Percentiles rank a stretch among this genome's conserved stretches.
Evolutionary conservation across 2,329 filamentous ascomycete species (phyloP).

Genomic region (Trichophyton benhamiae): DNA sequence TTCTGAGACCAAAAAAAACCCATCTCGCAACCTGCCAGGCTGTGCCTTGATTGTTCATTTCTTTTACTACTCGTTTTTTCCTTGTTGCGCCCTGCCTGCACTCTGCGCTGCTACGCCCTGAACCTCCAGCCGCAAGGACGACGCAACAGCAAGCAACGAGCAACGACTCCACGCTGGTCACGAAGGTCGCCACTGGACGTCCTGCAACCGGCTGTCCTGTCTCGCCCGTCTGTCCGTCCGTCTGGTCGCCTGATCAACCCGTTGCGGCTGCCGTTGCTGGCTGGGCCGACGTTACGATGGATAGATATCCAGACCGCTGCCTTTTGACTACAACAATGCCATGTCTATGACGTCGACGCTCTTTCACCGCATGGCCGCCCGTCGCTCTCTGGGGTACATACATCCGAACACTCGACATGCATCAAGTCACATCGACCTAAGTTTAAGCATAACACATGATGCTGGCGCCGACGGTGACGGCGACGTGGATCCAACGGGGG

Average conservation of each 20-base stretch:
- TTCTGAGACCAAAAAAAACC: background rate
- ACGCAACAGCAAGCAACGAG: background rate
- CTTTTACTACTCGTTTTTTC: background rate
- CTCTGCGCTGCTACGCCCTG: background rate
- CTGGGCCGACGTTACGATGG: background rate
- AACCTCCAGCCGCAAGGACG: background rate
- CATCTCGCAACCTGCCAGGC: background rate
- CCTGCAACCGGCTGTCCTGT: background rate
- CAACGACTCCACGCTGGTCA: background rate
- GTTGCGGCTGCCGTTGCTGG: background rate
- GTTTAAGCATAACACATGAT: slow-evolving; percentile 1
- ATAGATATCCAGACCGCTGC: background rate
- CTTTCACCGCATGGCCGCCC: background rate
- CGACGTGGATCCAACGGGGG: slow-evolving; percentile 2
- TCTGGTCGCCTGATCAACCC: background rate
- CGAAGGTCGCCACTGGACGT: background rate
- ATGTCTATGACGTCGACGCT: background rate
- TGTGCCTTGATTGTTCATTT: background rate
- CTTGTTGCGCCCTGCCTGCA: no score
- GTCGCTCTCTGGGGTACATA: background rate
- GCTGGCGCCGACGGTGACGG: background rate
- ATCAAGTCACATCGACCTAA: background rate
- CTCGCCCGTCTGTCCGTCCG: no score
- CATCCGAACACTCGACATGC: background rate
- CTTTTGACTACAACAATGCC: background rate